These are phyloP conservation scores for Aurinia saxatilis DNA, from an alignment of 345 rosid genomes.

Conservation along the genomic window DNA sequence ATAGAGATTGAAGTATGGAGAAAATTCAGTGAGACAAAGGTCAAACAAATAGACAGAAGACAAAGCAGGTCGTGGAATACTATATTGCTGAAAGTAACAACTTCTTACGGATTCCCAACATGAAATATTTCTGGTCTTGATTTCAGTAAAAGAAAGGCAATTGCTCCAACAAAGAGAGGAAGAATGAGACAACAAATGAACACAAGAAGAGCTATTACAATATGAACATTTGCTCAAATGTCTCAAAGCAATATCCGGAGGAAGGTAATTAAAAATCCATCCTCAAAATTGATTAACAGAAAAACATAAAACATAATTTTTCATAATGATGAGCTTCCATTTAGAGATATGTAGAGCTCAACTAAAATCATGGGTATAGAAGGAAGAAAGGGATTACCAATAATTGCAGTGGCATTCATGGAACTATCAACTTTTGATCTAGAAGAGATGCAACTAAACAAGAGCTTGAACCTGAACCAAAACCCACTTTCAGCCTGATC, in stretches of 20 bases:
- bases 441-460: constrained; percentile 59
- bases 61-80: background rate
- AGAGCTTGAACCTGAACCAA: constrained; percentile 49
- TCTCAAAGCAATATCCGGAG: no score
- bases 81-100: background rate
- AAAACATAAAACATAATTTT: no score
- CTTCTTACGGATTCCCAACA: background rate
- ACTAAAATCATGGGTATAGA: background rate
- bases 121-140: no score
- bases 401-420: constrained; percentile 40
- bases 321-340: no score
- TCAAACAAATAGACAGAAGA: background rate
- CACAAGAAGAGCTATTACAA: background rate
- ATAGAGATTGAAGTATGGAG: background rate
- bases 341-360: no score
- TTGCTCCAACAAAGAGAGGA: no score
- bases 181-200: background rate
- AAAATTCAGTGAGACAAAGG: background rate
- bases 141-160: background rate
- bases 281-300: no score
- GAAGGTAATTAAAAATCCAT: no score
- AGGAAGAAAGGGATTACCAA: constrained; percentile 21
- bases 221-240: no score
- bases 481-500: constrained; percentile 48
- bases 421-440: constrained; percentile 86